These are phyloP conservation scores for Paramecium sexaurelia DNA, from an alignment of 73 alveolate species.

Conservation along the genomic window DNA sequence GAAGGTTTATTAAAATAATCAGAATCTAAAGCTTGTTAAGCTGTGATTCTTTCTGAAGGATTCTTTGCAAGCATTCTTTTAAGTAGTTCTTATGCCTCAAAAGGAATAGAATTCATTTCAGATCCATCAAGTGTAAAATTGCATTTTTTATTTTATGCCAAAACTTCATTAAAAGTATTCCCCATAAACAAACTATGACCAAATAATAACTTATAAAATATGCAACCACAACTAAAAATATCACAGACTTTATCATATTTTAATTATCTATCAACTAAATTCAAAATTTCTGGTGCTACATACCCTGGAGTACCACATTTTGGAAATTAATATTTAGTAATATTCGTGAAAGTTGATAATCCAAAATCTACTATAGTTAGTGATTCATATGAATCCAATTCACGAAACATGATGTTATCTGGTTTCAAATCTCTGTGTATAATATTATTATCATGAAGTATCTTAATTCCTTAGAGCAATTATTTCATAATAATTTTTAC, in stretches of 20 bases:
- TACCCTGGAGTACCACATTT: conserved; percentile 82
- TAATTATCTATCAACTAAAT: conserved; percentile 52
- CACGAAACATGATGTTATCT: conserved; percentile 59
- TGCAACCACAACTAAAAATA: conserved; percentile 64
- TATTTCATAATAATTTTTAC: conserved; percentile 52
- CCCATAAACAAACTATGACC: conserved; percentile 65
- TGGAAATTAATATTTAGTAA: conserved; percentile 42
- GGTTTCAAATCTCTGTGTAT: conserved; percentile 70
- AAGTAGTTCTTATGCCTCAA: conserved; percentile 76
- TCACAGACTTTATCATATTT: conserved; percentile 64
- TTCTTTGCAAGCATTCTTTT: conserved; percentile 71
- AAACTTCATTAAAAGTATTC: conserved; percentile 65
- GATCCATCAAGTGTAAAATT: conserved; percentile 19
- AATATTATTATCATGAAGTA: conserved; percentile 50
- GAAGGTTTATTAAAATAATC: not conserved
- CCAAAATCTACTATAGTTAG: conserved; percentile 67
- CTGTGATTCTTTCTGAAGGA: conserved; percentile 77
- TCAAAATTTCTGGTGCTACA: conserved; percentile 82
- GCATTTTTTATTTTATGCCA: conserved; percentile 51
- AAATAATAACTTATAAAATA: conserved; percentile 51
- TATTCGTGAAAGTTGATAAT: conserved; percentile 56
- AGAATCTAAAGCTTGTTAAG: conserved; percentile 59
- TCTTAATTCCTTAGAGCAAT: conserved; percentile 46
- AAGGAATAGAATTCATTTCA: conserved; percentile 45
- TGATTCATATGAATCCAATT: conserved; percentile 31